Evolutionary conservation across 2,329 filamentous ascomycete genomes (phyloP), one percentile per base, ranked within the genome.

Genomic region (Acarospora socialis): DNA sequence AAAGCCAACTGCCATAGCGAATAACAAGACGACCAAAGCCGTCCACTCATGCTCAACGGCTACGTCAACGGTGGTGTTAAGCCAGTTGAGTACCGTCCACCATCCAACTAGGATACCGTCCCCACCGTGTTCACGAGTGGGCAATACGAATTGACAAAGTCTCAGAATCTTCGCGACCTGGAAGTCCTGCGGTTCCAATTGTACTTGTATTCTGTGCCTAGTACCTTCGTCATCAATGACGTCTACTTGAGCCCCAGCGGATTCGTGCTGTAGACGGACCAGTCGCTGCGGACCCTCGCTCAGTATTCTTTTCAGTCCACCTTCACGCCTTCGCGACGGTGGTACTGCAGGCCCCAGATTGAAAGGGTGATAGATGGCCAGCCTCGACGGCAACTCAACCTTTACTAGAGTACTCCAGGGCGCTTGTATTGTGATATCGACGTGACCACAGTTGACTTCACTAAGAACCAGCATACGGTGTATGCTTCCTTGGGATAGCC

Each of bases 51-150:
- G 35, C 39, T 77, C 65, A 3, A 55, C 52, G 9, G 62, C 49
- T 5, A 58, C 48, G 3, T 64, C 54, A 3, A 63, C 58, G 34
- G 65, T 63, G 7, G 54, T 47, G 18, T 59, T 57, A 23, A 81
- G 59, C 80, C 80, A 87, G 39, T 73, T 70, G 54, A 79, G 68
- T 13, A 71, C 65, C 47, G 81, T 75, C 68, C 79, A 80, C 77
- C 80, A 86, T 2, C 68, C 72, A 7, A 74, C 65, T 35, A 81
- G 56, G 7, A 83, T 55, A 16, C 61, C 60, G 61, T 79, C 57
- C 61, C 76, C 38, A 56, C 70, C 54, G 35, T 56, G 54, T 23
- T 68, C 61, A 1, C 64, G 60, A 13, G 70, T 59, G 5, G 71
- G 70, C 17, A 84, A 51, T 20, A 79, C 65, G 40, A 76, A 73